phyloP scores from a whole-genome alignment of 192 early-diverging fungal species.

The Coemansia sp. region DNA sequence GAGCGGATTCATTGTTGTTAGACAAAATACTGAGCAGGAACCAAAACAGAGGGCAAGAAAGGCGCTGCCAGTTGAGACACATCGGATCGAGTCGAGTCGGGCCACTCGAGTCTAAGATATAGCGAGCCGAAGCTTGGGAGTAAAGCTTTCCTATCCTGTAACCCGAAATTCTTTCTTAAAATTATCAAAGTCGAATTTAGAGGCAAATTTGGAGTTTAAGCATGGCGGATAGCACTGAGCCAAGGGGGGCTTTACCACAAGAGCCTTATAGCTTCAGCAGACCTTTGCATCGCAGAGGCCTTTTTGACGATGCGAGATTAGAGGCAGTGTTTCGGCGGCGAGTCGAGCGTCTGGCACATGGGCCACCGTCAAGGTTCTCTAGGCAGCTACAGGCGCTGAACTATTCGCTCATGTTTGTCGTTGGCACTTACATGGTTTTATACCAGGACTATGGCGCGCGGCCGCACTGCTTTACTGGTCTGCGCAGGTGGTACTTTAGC shows the following conservation, averaged over 20 bases:
- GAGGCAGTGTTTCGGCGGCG: conserved; percentile 45
- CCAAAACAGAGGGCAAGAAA: not conserved
- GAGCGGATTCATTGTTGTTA: conserved; percentile 2
- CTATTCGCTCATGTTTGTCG: conserved; percentile 47
- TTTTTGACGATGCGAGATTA: conserved; percentile 36
- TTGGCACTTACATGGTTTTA: conserved; percentile 42
- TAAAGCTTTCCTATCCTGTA: not conserved
- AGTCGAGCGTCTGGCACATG: conserved; percentile 33
- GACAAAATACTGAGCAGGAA: not conserved
- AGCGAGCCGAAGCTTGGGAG: too few species aligned
- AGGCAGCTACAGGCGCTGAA: conserved; percentile 41
- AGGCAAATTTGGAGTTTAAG: not conserved
- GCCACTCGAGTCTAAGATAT: not conserved
- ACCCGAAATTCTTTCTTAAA: not conserved
- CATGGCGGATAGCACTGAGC: not conserved
- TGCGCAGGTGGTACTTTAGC: conserved; percentile 47
- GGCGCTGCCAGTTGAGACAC: too few species aligned
- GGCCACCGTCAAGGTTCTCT: conserved; percentile 40
- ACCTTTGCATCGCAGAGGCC: conserved; percentile 40
- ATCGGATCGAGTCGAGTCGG: not conserved
- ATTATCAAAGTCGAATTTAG: not conserved
- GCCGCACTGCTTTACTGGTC: conserved; percentile 41
- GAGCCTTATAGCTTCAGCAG: conserved; percentile 9
- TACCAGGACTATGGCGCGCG: conserved; percentile 45
- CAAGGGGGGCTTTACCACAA: not conserved